These are phyloP conservation scores for Nyctanthes arbortristis DNA, from an alignment of 257 asterid genomes.

Conservation along the genomic window DNA sequence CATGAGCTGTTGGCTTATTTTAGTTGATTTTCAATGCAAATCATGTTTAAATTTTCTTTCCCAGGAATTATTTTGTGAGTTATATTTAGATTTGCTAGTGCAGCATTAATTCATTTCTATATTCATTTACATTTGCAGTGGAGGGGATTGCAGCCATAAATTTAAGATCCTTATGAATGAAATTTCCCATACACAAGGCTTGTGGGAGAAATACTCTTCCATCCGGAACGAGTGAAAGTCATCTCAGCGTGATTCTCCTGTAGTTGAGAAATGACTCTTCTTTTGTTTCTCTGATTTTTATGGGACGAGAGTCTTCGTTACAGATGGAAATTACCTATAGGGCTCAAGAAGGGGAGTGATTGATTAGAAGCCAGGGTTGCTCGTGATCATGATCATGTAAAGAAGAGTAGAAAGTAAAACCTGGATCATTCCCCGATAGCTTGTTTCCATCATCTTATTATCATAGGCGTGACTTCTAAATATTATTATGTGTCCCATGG, in stretches of 20 bases:
- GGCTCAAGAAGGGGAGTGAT: slow-evolving; percentile 14
- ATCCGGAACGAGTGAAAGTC: slow-evolving; percentile 75
- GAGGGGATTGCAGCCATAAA: slow-evolving; percentile 95
- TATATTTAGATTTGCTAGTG: background rate
- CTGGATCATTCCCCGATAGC: background rate
- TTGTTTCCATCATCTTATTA: background rate
- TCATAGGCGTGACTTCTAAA: background rate
- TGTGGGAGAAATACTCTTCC: slow-evolving; percentile 81
- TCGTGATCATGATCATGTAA: background rate
- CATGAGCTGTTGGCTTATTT: background rate
- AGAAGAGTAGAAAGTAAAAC: background rate
- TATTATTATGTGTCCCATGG: background rate
- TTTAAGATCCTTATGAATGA: slow-evolving; percentile 91
- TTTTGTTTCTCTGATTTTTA: background rate
- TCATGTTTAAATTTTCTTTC: background rate
- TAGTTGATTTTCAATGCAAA: background rate
- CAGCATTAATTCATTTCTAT: background rate
- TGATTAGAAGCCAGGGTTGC: slow-evolving; percentile 2
- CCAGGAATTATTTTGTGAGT: background rate
- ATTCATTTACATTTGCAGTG: slow-evolving; percentile 51
- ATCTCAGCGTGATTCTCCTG: background rate
- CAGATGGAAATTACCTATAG: slow-evolving; percentile 9
- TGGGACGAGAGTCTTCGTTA: slow-evolving; percentile 1
- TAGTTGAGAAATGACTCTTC: background rate
- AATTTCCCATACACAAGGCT: slow-evolving; percentile 57